Evolutionary conservation across 148 eudicot genomes (phyloP).

Genomic region (Dianthus caryophyllus): DNA sequence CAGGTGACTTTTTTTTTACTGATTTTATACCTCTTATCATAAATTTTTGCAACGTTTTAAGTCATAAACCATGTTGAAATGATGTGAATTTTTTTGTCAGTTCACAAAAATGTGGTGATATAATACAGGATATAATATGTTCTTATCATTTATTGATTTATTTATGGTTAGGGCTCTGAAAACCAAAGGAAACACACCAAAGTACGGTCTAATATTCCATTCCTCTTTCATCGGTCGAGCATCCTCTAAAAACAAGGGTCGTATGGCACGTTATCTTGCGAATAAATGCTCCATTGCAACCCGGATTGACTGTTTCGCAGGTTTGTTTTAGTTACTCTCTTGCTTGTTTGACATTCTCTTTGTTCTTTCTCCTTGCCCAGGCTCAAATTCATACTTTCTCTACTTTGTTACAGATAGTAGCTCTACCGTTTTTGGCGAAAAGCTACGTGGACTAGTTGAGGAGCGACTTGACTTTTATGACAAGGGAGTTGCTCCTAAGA

Average conservation of each 20-base stretch:
- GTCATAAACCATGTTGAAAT: too few species aligned
- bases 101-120: too few species aligned
- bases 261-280: slow-evolving; percentile 99
- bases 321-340: slow-evolving; percentile 29
- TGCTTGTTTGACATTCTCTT: neutral
- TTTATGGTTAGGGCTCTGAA: too few species aligned
- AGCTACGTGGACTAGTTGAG: slow-evolving; percentile 89
- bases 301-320: slow-evolving; percentile 89
- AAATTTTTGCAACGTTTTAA: too few species aligned
- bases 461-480: slow-evolving; percentile 96
- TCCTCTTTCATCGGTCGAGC: slow-evolving; percentile 99
- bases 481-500: slow-evolving; percentile 97
- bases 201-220: slow-evolving; percentile 97
- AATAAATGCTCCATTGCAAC: slow-evolving; percentile 99
- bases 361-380: neutral
- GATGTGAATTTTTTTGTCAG: too few species aligned
- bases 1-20: slow-evolving; percentile 37
- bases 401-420: slow-evolving; percentile 48
- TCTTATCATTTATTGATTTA: neutral
- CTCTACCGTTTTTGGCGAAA: slow-evolving; percentile 77
- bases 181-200: slow-evolving; percentile 90
- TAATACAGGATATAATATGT: too few species aligned
- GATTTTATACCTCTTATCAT: neutral
- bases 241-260: slow-evolving; percentile 85
- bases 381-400: slow-evolving; percentile 3